Base-by-base conservation (phyloP, 129 eudicot species). In the Flaveria bidentis region DNA sequence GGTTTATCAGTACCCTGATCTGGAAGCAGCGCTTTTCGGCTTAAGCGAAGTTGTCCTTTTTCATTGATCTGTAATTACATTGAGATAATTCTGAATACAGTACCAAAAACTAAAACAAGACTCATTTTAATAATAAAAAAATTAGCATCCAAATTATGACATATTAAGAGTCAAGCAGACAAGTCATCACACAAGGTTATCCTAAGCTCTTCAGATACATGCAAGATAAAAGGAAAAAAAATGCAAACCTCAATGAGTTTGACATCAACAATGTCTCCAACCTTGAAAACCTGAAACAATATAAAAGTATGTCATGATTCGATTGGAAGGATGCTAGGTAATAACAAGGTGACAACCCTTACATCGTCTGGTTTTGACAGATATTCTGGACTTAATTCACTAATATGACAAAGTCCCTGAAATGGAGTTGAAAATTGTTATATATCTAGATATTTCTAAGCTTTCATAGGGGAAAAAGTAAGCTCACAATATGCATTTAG, bases 401-500 rank as follows among this genome's bases (percentile, higher is more conserved):
- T 95, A 73, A 95, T 84, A 84, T 95, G 99, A 87, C 97, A 95
- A 47, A 95, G 97, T 73, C 99, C 99, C 99, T 94, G 91, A 74
- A 76, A 57, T 9, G 36, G 14, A 67, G 33, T 36, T 8, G 52
- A 62, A 49, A 50, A 15, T 49, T 7, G 0, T 69, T 33, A 45
- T 18, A 67, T 13, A 10, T 55, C 67, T 33, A 76, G 36, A 46
- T 14, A 23, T 5, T 33, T 42, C 33, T 15, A 30, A 50, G 62
- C 47, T 28, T 71, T 18, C 16, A 51, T 12, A 16, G 20, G 15
- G 33, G 36, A 17, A 52, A 26, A 72, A 18, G 50, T 25, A 70
- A 53, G 30, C 18, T 46, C 11, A 73, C 17, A 55, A 42, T 64
- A 65, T 47, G 26, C 22, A 51, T 42, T 39, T n/a, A 23, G 67